These are phyloP conservation scores for Usnea hakonensis DNA, from an alignment of 495 filamentous ascomycete species.

Conservation along the genomic window DNA sequence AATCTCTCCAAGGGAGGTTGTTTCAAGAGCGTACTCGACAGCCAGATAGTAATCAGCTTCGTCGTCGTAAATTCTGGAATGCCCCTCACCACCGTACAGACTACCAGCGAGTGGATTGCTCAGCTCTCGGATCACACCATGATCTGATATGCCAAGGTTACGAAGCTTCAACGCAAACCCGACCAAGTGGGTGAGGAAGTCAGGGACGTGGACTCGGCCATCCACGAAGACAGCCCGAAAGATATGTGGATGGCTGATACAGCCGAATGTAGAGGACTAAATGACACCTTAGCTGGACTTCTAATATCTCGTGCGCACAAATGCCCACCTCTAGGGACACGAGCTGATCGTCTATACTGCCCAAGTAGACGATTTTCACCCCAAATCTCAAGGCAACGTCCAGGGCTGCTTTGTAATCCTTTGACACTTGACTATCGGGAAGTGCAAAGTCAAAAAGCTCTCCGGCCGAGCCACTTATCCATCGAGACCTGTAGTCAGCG, in stretches of 20 bases:
- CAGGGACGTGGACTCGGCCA: constrained; percentile 82
- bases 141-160: constrained; percentile 85
- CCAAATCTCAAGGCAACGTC: constrained; percentile 66
- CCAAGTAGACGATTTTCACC: constrained; percentile 74
- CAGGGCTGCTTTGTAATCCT: constrained; percentile 69
- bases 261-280: constrained; percentile 76
- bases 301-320: background rate
- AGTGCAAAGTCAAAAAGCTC: constrained; percentile 90
- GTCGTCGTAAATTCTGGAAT: constrained; percentile 90
- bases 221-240: constrained; percentile 92
- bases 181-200: constrained; percentile 86
- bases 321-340: constrained; percentile 77
- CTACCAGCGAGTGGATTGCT: constrained; percentile 83
- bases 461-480: constrained; percentile 77
- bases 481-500: constrained; percentile 71
- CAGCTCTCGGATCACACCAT: constrained; percentile 86
- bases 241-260: constrained; percentile 81
- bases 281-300: constrained; percentile 19
- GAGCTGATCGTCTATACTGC: constrained; percentile 93
- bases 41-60: constrained; percentile 81
- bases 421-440: constrained; percentile 69
- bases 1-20: constrained; percentile 52
- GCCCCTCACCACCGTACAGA: constrained; percentile 85
- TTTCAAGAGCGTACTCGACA: constrained; percentile 78
- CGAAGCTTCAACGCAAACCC: constrained; percentile 89